Evolutionary conservation across 495 filamentous ascomycete species (phyloP), one percentile per base, ranked within the genome.

Genomic region (Margaritispora aquatica): DNA sequence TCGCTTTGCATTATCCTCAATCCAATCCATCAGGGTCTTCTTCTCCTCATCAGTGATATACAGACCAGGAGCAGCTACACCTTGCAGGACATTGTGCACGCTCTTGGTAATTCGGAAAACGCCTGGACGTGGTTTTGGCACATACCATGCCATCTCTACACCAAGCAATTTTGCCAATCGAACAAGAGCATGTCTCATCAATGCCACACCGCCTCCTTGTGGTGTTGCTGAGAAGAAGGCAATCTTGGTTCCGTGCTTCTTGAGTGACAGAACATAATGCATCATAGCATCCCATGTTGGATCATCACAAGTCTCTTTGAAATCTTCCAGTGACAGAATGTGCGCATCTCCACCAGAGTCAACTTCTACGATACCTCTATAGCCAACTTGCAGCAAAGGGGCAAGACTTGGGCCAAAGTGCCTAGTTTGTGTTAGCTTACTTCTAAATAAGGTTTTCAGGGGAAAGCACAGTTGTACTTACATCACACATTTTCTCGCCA

Each of bases 61-160:
- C 54, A 88, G 80, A 1, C 78, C 76, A 0, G 83, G 81, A 24
- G 77, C 72, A 27, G 83, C 81, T 23, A 93, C 89, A 20, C 90
- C 90, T 75, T 96, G 90, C 2, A 96, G 84, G 65, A 94, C 94
- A 68, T 96, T 96, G 79, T 96, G 90, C 63, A 91, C 88, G 50
- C 85, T 92, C 72, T 96, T 96, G 56, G 90, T 96, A 59, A 90
- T 86, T 31, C 88, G 82, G 71, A 95, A 96, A 17, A 93, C 87
- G 19, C 86, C 88, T 0, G 90, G 89, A 31, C 86, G 85, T 19
- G 90, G 90, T 66, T 90, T 92, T 4, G 90, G 91, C 2, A 95
- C 90, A 64, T 82, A 94, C 91, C 91, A 96, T 48, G 77, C 82
- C 63, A 87, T 75, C 58, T 92, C 79, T 7, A 90, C 84, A 1